Conservation (phyloP, 2,329 filamentous ascomycete species). For the Scedosporium boydii region DNA sequence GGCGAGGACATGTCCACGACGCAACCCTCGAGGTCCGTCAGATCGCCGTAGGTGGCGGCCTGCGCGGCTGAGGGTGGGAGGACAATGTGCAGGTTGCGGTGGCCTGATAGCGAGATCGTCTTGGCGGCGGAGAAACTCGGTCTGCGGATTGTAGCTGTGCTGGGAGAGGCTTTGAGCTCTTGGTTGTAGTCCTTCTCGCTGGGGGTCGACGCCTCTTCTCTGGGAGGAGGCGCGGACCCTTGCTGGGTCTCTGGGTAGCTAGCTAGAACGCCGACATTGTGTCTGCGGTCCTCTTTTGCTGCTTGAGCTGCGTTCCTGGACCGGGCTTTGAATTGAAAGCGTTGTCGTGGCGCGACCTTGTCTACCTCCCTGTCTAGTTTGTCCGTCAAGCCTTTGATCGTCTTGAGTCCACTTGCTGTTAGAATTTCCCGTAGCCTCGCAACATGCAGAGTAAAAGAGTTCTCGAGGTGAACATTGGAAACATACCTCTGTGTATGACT, state of each 20-base stretch:
- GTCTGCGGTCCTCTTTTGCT: constrained; percentile 31
- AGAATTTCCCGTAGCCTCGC: background rate
- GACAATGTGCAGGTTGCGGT: constrained; percentile 63
- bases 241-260: constrained; percentile 18
- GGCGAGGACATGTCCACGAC: constrained; percentile 74
- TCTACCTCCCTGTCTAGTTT: constrained; percentile 63
- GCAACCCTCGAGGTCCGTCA: constrained; percentile 60
- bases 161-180: constrained; percentile 33
- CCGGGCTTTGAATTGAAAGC: constrained; percentile 66
- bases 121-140: constrained; percentile 54
- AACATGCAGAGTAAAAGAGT: background rate
- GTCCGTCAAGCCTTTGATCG: constrained; percentile 72
- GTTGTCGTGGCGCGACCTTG: constrained; percentile 61
- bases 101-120: constrained; percentile 56
- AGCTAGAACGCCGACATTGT: constrained; percentile 21
- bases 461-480: background rate
- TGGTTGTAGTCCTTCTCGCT: constrained; percentile 42
- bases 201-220: background rate
- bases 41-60: constrained; percentile 63
- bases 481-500: constrained; percentile 68
- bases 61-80: constrained; percentile 61
- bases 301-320: constrained; percentile 25
- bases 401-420: constrained; percentile 29
- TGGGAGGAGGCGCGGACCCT: constrained; percentile 8
- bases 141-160: constrained; percentile 37